A percentile compares a stretch with the other conserved stretches of the same genome.
These are phyloP conservation scores for Dactylonectria estremocensis DNA, from an alignment of 2,329 filamentous ascomycete species.

Conservation along the genomic window DNA sequence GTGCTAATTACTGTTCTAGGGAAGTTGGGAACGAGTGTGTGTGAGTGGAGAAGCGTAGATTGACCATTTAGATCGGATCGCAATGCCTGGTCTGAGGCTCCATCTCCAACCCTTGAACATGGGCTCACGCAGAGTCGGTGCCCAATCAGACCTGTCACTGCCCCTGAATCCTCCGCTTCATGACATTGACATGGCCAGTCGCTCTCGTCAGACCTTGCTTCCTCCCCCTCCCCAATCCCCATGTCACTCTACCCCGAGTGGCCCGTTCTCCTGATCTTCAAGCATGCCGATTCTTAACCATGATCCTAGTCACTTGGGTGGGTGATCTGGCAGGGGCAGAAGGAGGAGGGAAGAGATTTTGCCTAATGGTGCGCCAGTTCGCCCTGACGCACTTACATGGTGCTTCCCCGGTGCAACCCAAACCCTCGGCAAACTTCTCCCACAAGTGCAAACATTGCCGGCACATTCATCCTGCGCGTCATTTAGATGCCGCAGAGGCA, in stretches of 20 bases:
- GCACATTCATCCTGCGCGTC: slow-evolving; percentile 46
- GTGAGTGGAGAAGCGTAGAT: slow-evolving; percentile 44
- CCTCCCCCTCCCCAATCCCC: slow-evolving; percentile 22
- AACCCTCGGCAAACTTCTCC: slow-evolving; percentile 18
- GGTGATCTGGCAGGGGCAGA: slow-evolving; percentile 36
- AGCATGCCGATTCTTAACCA: slow-evolving; percentile 34
- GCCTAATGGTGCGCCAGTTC: background rate
- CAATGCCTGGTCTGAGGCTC: slow-evolving; percentile 35
- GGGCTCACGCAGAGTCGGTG: slow-evolving; percentile 27
- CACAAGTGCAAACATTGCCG: slow-evolving; percentile 31
- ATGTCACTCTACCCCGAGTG: slow-evolving; percentile 38
- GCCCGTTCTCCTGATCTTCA: slow-evolving; percentile 37
- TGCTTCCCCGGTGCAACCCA: slow-evolving; percentile 14
- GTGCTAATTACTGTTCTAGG: slow-evolving; percentile 23
- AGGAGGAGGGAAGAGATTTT: slow-evolving; percentile 26
- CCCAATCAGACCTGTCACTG: slow-evolving; percentile 36
- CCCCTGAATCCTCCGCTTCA: slow-evolving; percentile 34
- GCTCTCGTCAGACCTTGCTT: slow-evolving; percentile 30
- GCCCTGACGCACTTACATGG: slow-evolving; percentile 19
- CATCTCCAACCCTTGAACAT: slow-evolving; percentile 35
- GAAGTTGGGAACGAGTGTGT: slow-evolving; percentile 12
- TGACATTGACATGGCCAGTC: slow-evolving; percentile 28
- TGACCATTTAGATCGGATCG: slow-evolving; percentile 46
- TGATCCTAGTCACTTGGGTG: slow-evolving; percentile 36
- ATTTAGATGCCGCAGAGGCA: slow-evolving; percentile 40